Evolutionary conservation across 2,329 filamentous ascomycete genomes (phyloP), one percentile per base, ranked within the genome.

Genomic region (Mycocentrospora acerina): DNA sequence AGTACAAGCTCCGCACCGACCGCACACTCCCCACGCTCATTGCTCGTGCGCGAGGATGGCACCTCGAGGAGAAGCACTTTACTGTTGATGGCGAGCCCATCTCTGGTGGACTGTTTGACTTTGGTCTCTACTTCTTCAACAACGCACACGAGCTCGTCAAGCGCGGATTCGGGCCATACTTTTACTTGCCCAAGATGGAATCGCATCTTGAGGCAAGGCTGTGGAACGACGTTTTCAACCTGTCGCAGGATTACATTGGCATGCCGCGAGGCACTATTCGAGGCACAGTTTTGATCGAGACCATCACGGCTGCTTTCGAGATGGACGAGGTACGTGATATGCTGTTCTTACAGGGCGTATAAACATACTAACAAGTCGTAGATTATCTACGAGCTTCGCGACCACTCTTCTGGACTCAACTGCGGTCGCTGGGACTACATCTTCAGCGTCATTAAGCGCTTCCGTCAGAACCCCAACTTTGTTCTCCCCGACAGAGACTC

Each of bases 371-470:
- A 60, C 29, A 11, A 18, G 4, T 8, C 6, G 4, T 40, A 76
- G 82, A 97, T 98, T 72, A 97, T 98, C 73, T 98, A 96, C 71
- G 93, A 97, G 76, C 85, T 98, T 55, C 86, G 93, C 45, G 91
- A 97, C 66, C 93, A 98, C 78, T 91, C 85, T 69, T 86, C 91
- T 6, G 93, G 93, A 32, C 82, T 98, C 63, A 98, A 98, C 82
- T 97, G 93, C 72, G 93, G 93, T 51, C 86, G 93, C 56, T 98
- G 93, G 93, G 93, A 98, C 68, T 98, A 98, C 79, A 97, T 98
- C 74, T 98, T 98, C 80, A 93, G 86, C 69, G 89, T 91, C 65
- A 97, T 98, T 78, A 98, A 98, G 81, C 95, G 95, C 72, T 95
- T 97, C 86, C 88, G 93, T 67, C 83, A 95, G 63, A 93, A 96